These are phyloP conservation scores for Aegilops longissima DNA, from an alignment of 176 grass and related monocot genomes.

Conservation along the genomic window DNA sequence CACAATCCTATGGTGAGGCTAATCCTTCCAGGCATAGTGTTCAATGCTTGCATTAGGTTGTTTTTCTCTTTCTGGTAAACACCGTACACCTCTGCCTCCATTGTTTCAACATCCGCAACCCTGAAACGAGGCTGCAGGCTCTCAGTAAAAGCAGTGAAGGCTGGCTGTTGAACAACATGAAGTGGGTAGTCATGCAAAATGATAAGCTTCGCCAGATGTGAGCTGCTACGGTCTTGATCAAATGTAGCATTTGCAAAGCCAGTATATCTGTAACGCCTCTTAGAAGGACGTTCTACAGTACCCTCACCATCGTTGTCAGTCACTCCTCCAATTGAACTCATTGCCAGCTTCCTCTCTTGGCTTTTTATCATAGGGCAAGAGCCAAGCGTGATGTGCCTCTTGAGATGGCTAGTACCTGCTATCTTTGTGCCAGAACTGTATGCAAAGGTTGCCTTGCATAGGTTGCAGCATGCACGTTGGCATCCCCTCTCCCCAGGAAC, in stretches of 20 bases:
- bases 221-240: slow-evolving; percentile 73
- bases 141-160: slow-evolving; percentile 58
- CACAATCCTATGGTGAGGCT: slow-evolving; percentile 77
- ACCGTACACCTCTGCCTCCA: slow-evolving; percentile 63
- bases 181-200: slow-evolving; percentile 88
- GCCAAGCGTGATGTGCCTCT: slow-evolving; percentile 80
- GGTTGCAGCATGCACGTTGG: slow-evolving; percentile 77
- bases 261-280: slow-evolving; percentile 77
- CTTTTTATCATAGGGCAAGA: slow-evolving; percentile 79
- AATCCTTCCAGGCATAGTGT: slow-evolving; percentile 64
- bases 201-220: slow-evolving; percentile 74
- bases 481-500: slow-evolving; percentile 39
- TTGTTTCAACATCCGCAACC: slow-evolving; percentile 56
- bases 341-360: slow-evolving; percentile 44
- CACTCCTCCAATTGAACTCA: slow-evolving; percentile 25
- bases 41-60: slow-evolving; percentile 57
- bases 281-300: slow-evolving; percentile 35
- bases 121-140: slow-evolving; percentile 80
- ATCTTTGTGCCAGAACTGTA: slow-evolving; percentile 89
- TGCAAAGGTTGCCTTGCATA: slow-evolving; percentile 89
- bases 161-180: slow-evolving; percentile 77
- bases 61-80: slow-evolving; percentile 78
- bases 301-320: slow-evolving; percentile 60
- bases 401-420: slow-evolving; percentile 85
- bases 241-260: slow-evolving; percentile 76